A percentile compares a stretch with the other conserved stretches of the same genome.
phyloP scores from a whole-genome alignment of 805 yeast species.

The Pichia nakasei region DNA sequence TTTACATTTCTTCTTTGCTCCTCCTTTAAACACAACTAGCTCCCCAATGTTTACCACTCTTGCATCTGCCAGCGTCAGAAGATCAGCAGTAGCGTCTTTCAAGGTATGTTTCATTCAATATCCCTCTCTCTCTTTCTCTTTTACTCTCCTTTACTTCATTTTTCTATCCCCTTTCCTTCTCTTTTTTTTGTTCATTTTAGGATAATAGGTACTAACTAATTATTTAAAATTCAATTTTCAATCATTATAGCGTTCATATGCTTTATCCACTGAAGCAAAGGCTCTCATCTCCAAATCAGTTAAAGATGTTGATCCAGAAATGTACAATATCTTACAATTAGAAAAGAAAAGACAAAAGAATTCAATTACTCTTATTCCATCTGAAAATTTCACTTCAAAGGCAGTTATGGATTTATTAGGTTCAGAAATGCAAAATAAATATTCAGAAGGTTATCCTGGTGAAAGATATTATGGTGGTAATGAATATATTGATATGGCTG shows the following conservation, averaged over 20 bases:
- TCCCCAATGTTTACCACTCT: no score
- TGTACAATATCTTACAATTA: conserved; percentile 62
- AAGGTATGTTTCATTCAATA: neutral
- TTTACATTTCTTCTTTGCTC: no score
- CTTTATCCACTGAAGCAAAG: conserved; percentile 40
- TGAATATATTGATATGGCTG: conserved; percentile 87
- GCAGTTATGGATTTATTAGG: conserved; percentile 93
- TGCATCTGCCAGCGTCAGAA: no score
- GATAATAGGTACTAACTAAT: no score
- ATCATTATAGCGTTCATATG: conserved; percentile 29
- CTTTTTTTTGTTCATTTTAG: no score
- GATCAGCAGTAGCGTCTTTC: no score
- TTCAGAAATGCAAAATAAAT: conserved; percentile 94
- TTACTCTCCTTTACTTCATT: neutral
- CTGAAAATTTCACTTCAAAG: conserved; percentile 92
- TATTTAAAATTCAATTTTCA: no score
- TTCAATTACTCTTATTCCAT: conserved; percentile 87
- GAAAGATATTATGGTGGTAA: conserved; percentile 98
- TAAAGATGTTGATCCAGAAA: conserved; percentile 74
- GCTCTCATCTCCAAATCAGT: conserved; percentile 54
- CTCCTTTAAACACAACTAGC: no score
- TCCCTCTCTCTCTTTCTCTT: neutral
- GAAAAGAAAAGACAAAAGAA: conserved; percentile 85
- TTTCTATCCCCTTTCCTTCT: no score
- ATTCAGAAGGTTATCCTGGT: conserved; percentile 98